Percentiles rank a stretch among this genome's conserved stretches.
These are phyloP conservation scores for Leucaena leucocephala DNA, from an alignment of 306 rosid species.

Conservation along the genomic window DNA sequence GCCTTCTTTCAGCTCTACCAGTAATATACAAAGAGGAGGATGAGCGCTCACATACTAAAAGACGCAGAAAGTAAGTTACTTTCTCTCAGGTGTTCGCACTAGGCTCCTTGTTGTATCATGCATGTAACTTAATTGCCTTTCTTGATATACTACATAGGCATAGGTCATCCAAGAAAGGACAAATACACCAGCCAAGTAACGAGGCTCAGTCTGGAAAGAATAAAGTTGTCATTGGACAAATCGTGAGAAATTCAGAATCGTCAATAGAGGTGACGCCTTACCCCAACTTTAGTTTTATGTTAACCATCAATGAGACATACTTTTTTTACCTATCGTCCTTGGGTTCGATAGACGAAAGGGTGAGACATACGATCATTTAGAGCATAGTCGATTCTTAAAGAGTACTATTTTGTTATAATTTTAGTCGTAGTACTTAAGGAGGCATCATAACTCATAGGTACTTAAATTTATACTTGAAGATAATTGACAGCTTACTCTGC, in stretches of 20 bases:
- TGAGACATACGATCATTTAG: too few relatives aligned
- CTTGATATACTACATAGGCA: constrained; percentile 41
- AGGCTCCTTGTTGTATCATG: background rate
- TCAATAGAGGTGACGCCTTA: constrained; percentile 48
- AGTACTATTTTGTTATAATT: too few relatives aligned
- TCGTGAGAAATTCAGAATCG: constrained; percentile 34
- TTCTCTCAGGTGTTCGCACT: background rate
- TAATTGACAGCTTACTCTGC: too few relatives aligned
- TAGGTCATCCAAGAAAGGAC: constrained; percentile 44
- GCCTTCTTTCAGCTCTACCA: constrained; percentile 37
- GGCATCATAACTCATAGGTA: too few relatives aligned
- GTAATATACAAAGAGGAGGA: constrained; percentile 41
- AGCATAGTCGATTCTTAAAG: too few relatives aligned
- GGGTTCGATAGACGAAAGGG: too few relatives aligned
- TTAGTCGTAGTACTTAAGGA: too few relatives aligned
- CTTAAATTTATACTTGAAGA: too few relatives aligned
- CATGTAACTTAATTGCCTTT: constrained; percentile 23
- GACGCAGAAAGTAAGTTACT: constrained; percentile 42
- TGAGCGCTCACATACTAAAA: constrained; percentile 33
- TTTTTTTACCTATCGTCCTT: background rate
- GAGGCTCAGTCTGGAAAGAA: constrained; percentile 34
- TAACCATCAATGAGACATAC: background rate
- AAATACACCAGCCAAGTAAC: constrained; percentile 34
- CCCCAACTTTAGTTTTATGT: background rate
- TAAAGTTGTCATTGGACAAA: constrained; percentile 21